Percentiles rank a stretch among this genome's conserved stretches.
Evolutionary conservation across 495 filamentous ascomycete genomes (phyloP).

Genomic region (Ramalina intermedia): DNA sequence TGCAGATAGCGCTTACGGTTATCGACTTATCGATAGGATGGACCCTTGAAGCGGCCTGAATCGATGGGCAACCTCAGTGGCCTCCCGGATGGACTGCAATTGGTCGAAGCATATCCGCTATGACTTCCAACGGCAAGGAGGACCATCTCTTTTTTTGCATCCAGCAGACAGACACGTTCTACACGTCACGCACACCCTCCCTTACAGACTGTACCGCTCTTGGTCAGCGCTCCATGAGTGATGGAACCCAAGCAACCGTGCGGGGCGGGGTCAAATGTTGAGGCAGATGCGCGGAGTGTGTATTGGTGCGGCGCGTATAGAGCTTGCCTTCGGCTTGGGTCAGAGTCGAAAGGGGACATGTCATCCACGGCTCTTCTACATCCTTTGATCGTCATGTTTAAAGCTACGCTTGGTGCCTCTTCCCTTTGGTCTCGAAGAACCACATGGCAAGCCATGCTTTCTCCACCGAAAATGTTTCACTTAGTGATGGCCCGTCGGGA

Average conservation of each 20-base stretch:
- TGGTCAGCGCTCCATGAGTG: neutral
- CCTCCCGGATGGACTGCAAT: neutral
- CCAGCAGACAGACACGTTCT: too few relatives aligned
- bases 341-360: neutral
- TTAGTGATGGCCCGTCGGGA: too few relatives aligned
- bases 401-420: too few relatives aligned
- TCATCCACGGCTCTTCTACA: neutral
- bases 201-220: constrained; percentile 8
- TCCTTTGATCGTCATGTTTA: too few relatives aligned
- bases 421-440: too few relatives aligned
- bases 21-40: neutral
- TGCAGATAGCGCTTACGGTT: constrained; percentile 2
- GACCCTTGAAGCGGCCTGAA: neutral
- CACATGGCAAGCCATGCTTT: too few relatives aligned
- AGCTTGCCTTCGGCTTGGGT: neutral
- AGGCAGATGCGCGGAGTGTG: constrained; percentile 10
- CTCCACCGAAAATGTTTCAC: too few relatives aligned
- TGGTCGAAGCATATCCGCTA: constrained; percentile 12
- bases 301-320: constrained; percentile 15
- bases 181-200: neutral
- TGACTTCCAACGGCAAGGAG: neutral
- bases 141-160: neutral
- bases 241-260: constrained; percentile 9
- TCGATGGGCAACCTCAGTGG: neutral
- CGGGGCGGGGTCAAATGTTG: constrained; percentile 12